Conservation (phyloP, 345 rosid species). For the Gossypium mustelinum region DNA sequence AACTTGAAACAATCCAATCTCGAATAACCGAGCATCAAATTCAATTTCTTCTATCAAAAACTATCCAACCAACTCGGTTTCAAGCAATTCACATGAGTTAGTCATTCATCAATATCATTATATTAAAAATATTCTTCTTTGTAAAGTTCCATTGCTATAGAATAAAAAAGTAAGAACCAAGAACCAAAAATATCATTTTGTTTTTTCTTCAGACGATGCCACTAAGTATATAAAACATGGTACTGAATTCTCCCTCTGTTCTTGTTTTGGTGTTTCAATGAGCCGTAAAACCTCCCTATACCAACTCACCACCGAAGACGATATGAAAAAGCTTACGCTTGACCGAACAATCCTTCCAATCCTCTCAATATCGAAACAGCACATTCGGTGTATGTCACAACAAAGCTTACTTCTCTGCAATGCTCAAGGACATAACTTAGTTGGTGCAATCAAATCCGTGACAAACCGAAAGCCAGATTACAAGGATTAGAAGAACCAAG, state of each 20-base stretch:
- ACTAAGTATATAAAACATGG: background rate
- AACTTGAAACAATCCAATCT: too few species aligned
- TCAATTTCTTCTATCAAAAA: too few species aligned
- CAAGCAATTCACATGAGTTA: background rate
- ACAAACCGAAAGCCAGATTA: constrained; percentile 85
- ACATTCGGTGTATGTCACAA: background rate
- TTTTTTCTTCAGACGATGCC: constrained; percentile 3
- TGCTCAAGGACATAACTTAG: constrained; percentile 10
- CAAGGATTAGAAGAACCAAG: constrained; percentile 60
- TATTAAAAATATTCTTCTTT: background rate
- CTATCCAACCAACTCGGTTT: background rate
- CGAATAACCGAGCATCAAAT: too few species aligned
- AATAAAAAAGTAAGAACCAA: constrained; percentile 5
- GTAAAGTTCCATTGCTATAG: background rate
- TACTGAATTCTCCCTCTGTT: background rate
- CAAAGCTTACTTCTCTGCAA: background rate
- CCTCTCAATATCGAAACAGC: background rate
- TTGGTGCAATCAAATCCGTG: constrained; percentile 82
- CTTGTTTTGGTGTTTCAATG: background rate
- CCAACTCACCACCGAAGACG: background rate
- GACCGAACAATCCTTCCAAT: background rate
- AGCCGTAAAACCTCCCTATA: background rate
- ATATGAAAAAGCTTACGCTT: background rate
- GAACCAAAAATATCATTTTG: background rate
- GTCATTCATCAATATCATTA: constrained; percentile 5